phyloP scores from a whole-genome alignment of 2,329 filamentous ascomycete genomes.

The Pseudogymnoascus sp. region DNA sequence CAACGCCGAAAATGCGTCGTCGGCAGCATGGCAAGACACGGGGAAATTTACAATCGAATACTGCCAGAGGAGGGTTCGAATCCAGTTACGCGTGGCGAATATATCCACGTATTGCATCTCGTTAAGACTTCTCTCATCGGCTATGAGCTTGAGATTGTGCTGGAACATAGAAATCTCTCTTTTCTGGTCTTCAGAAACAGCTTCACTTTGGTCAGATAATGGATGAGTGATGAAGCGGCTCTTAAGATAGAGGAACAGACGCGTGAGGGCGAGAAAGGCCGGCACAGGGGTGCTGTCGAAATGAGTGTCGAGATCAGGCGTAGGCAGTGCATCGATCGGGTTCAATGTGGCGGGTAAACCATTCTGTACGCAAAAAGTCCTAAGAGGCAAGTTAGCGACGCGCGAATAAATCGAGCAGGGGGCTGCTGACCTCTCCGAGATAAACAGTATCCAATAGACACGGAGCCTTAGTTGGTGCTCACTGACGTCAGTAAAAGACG shows the following conservation, averaged over 20 bases:
- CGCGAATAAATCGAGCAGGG: neutral
- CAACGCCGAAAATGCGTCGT: neutral
- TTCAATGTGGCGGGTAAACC: neutral
- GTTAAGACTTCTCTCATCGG: neutral
- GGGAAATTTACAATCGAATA: neutral
- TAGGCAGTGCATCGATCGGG: neutral
- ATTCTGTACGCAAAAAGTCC: neutral
- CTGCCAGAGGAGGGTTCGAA: neutral
- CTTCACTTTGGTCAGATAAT: neutral
- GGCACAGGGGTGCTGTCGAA: neutral
- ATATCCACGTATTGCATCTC: neutral
- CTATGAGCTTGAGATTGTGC: neutral
- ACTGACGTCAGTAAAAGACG: neutral
- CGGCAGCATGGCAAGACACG: neutral
- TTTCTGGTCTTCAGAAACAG: neutral
- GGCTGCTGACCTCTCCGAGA: neutral
- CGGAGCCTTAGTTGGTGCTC: neutral
- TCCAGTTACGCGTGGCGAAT: neutral
- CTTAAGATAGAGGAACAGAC: neutral
- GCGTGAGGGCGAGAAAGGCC: neutral
- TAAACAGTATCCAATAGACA: neutral
- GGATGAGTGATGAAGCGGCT: neutral
- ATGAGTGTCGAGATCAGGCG: neutral
- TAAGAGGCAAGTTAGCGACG: neutral
- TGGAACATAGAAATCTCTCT: neutral